phyloP scores from a whole-genome alignment of 2,329 filamentous ascomycete genomes.

The Byssochlamys sp. region DNA sequence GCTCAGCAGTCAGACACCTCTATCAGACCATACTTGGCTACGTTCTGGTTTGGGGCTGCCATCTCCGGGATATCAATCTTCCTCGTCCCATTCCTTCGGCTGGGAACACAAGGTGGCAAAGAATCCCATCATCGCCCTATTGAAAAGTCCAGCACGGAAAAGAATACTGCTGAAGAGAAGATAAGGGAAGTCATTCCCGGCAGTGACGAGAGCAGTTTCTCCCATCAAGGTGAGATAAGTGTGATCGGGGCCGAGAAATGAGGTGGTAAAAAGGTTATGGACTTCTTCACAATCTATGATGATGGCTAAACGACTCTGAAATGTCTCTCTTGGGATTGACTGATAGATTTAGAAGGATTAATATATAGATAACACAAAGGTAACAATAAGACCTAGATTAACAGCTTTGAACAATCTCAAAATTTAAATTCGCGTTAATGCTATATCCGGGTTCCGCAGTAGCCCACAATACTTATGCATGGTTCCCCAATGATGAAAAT shows the following conservation, averaged over 20 bases:
- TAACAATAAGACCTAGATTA: neutral
- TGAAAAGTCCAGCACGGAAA: neutral
- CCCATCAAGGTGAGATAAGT: neutral
- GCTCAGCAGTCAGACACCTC: slow-evolving; percentile 9
- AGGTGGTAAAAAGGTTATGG: neutral
- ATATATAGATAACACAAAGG: neutral
- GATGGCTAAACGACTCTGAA: neutral
- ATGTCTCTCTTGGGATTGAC: neutral
- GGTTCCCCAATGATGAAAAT: neutral
- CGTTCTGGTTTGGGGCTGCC: slow-evolving; percentile 21
- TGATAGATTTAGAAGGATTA: neutral
- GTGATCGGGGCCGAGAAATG: neutral
- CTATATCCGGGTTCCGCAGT: neutral
- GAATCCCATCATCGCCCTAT: neutral
- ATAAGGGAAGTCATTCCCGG: neutral
- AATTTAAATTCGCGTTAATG: neutral
- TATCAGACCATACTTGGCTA: slow-evolving; percentile 19
- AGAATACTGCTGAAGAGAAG: neutral
- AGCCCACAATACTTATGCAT: neutral
- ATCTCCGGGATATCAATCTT: slow-evolving; percentile 17
- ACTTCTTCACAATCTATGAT: neutral
- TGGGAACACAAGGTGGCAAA: slow-evolving; percentile 19
- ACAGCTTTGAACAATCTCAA: too few species aligned
- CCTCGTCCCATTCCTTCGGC: slow-evolving; percentile 20
- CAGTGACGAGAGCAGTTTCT: neutral